These are phyloP conservation scores for Lasiosphaeris hirsuta DNA, from an alignment of 495 filamentous ascomycete genomes.

Conservation along the genomic window DNA sequence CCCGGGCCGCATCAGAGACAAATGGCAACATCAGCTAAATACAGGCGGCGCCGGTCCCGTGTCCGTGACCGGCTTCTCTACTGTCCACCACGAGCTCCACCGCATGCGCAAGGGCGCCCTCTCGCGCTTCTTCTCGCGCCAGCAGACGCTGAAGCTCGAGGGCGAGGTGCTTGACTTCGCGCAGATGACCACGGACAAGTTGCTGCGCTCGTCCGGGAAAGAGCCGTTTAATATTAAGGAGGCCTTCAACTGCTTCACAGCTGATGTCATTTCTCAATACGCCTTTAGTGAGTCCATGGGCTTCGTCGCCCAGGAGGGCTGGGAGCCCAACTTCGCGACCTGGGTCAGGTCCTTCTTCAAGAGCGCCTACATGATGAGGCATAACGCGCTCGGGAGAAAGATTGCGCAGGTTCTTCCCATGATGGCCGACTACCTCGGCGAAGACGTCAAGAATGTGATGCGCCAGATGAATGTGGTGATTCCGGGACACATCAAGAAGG, in stretches of 20 bases:
- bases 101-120: conserved; percentile 36
- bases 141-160: conserved; percentile 33
- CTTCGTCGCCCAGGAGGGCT: conserved; percentile 25
- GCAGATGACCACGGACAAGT: conserved; percentile 12
- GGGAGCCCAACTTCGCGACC: conserved; percentile 26
- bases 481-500: conserved; percentile 17
- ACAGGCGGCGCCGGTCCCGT: conserved; percentile 18
- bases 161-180: conserved; percentile 27
- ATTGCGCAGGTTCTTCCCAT: conserved; percentile 16
- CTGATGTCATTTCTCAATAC: conserved; percentile 30
- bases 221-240: conserved; percentile 21
- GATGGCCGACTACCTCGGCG: conserved; percentile 21
- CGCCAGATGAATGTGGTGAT: conserved; percentile 20
- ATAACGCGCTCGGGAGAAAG: conserved; percentile 15
- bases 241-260: conserved; percentile 30
- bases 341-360: conserved; percentile 26
- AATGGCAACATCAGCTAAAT: conserved; percentile 25
- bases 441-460: conserved; percentile 20
- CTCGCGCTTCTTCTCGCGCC: conserved; percentile 43
- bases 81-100: conserved; percentile 46
- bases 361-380: conserved; percentile 32
- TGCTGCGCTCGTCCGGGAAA: conserved; percentile 5
- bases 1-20: conserved; percentile 28
- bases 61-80: conserved; percentile 40
- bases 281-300: conserved; percentile 30